Evolutionary conservation across 768 basidiomycete genomes (phyloP).

Genomic region (Auriscalpium orientale): DNA sequence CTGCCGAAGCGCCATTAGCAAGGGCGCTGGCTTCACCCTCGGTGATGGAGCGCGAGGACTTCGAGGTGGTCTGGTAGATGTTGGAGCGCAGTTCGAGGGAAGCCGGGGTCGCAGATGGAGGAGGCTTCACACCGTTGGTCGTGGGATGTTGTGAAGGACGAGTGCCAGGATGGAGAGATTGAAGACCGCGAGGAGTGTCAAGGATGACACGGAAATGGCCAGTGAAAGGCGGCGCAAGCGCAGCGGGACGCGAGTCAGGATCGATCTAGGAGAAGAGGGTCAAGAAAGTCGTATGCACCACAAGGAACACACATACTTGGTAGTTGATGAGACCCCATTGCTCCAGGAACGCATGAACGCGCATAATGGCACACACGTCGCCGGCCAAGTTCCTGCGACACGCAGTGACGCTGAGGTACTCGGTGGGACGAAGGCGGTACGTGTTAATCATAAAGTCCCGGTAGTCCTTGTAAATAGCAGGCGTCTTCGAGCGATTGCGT

Average conservation of each 20-base stretch:
- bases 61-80: slow-evolving; percentile 84
- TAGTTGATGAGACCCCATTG: slow-evolving; percentile 99
- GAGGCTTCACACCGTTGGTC: slow-evolving; percentile 40
- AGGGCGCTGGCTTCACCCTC: slow-evolving; percentile 61
- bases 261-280: slow-evolving; percentile 61
- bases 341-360: slow-evolving; percentile 96
- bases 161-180: slow-evolving; percentile 84
- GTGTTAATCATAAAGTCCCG: slow-evolving; percentile 99
- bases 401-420: slow-evolving; percentile 96
- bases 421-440: slow-evolving; percentile 85
- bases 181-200: slow-evolving; percentile 92
- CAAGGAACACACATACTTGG: slow-evolving; percentile 51
- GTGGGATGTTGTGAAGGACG: slow-evolving; percentile 41
- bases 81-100: slow-evolving; percentile 82
- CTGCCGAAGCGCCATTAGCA: slow-evolving; percentile 41
- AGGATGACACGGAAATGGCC: slow-evolving; percentile 98
- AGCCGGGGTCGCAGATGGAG: slow-evolving; percentile 42
- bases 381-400: slow-evolving; percentile 94
- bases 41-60: slow-evolving; percentile 66
- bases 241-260: slow-evolving; percentile 89
- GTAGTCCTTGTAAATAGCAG: slow-evolving; percentile 97
- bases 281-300: slow-evolving; percentile 1
- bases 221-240: slow-evolving; percentile 94
- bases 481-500: slow-evolving; percentile 90
- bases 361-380: slow-evolving; percentile 97